Base-by-base conservation (phyloP, 2,329 filamentous ascomycete species). In the Saccharata proteae region DNA sequence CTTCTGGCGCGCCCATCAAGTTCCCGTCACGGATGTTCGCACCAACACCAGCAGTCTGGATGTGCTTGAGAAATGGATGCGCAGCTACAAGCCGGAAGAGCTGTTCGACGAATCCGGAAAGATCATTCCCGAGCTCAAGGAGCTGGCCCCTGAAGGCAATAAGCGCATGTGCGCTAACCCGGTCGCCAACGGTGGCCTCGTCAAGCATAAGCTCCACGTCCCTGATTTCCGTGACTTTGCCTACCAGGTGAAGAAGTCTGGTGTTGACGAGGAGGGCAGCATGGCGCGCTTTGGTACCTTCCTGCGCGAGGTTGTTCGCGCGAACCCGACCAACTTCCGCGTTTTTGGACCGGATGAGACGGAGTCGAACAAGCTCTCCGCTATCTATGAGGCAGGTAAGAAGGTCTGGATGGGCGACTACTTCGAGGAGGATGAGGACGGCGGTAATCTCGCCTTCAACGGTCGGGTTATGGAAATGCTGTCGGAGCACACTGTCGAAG, bases 391-490 rank as follows among this genome's bases (percentile, higher is more conserved):
- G 36, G 77, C 70, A 1, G 75, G 74, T 4, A 80, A 83, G 66
- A 85, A 85, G 55, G 78, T 81, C 3, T 85, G 80, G 80, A 64
- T 85, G 61, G 80, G 71, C 5, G 79, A 82, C 29, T 81, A 80
- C 51, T 80, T 85, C 39, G 74, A 80, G 4, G 80, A 85, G 47
- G 80, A 86, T 44, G 55, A 59, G 6, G 75, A 85, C 45, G 80
- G 80, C 7, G 80, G 80, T 38, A 84, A 86, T 45, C 61, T 86
- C 15, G 68, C 74, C 5, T 67, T 62, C 12, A 30, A 22, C 9
- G 80, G 80, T 11, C 69, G 79, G 16, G 80, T 85, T 20, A 85
- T 86, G 77, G 80, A 86, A 52, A 85, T 85, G 51, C 67, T 86
- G n/a, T 80, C 74, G 12, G 80, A 86, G 54, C 80, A 86, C 49